Base-by-base conservation (phyloP, 768 basidiomycete genomes). In the Punctularia strigosozonata region DNA sequence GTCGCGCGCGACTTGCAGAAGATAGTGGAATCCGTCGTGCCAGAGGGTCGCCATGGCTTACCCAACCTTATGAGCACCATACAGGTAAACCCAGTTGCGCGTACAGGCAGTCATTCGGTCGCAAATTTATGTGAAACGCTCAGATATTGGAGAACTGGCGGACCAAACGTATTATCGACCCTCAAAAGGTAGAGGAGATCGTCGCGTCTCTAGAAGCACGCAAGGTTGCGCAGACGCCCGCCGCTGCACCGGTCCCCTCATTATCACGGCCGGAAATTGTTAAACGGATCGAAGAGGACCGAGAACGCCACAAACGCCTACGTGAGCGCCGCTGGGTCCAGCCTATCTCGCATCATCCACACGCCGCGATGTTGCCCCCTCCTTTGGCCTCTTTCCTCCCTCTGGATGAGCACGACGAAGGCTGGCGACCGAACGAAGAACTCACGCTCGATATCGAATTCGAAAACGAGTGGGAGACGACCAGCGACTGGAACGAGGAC, bases 91-190 rank as follows among this genome's bases (percentile, higher is more conserved):
- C n/a, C n/a, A n/a, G n/a, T n/a, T n/a, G n/a, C n/a, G n/a, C n/a
- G n/a, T n/a, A n/a, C n/a, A n/a, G n/a, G n/a, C n/a, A n/a, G n/a
- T n/a, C n/a, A n/a, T n/a, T n/a, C n/a, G n/a, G n/a, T n/a, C n/a
- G n/a, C n/a, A n/a, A n/a, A n/a, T n/a, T n/a, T n/a, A n/a, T n/a
- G n/a, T n/a, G n/a, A n/a, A n/a, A n/a, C n/a, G 15, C 25, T 13
- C 43, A 91, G 90, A 88, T 94, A 21, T 68, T 95, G n/a, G 86
- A 91, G 56, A 88, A 73, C 46, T 92, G 90, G 88, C 65, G 87
- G 28, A 79, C 68, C 43, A 89, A 91, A 59, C 76, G 89, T 15
- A 72, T 90, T 12, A 64, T 94, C 20, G 85, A 89, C 43, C 77
- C 84, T 1, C 75, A 79, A 50, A 74, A 73, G 17, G 66, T 94